A percentile compares a stretch with the other conserved stretches of the same genome.
phyloP scores from a whole-genome alignment of 331 rosid genomes.

The Quercus phellos region DNA sequence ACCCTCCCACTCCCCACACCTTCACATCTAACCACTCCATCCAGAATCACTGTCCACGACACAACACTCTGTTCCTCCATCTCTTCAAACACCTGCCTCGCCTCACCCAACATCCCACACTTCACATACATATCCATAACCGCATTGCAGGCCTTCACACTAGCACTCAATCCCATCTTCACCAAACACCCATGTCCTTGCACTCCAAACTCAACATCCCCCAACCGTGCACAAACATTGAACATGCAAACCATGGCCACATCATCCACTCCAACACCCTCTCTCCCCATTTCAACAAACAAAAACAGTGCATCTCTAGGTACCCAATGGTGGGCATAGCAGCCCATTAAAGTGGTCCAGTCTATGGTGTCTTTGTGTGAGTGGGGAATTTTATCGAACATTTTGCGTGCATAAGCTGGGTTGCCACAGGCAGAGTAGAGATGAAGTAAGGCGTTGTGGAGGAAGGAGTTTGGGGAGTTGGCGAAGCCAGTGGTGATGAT shows the following conservation, averaged over 20 bases:
- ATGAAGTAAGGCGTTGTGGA: conserved; percentile 60
- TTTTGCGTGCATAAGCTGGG: conserved; percentile 21
- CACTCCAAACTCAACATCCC: conserved; percentile 29
- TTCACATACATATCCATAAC: conserved; percentile 69
- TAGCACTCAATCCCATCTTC: conserved; percentile 39
- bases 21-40: conserved; percentile 52
- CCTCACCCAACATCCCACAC: conserved; percentile 47
- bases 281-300: conserved; percentile 44
- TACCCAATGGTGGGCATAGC: conserved; percentile 31
- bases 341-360: conserved; percentile 57
- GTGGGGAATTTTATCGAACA: conserved; percentile 61
- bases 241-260: conserved; percentile 45
- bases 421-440: conserved; percentile 23
- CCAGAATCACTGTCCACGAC: conserved; percentile 74
- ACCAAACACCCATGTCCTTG: conserved; percentile 42
- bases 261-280: conserved; percentile 33
- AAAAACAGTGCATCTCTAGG: conserved; percentile 31
- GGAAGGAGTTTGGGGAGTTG: conserved; percentile 38
- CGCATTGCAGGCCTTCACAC: conserved; percentile 48
- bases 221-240: conserved; percentile 41
- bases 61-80: conserved; percentile 53
- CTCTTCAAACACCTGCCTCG: conserved; percentile 44
- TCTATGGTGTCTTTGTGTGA: conserved; percentile 61
- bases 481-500: conserved; percentile 39
- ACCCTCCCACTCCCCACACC: conserved; percentile 54